phyloP scores from a whole-genome alignment of 805 yeast genomes.

The Yamadazyma scolyti region DNA sequence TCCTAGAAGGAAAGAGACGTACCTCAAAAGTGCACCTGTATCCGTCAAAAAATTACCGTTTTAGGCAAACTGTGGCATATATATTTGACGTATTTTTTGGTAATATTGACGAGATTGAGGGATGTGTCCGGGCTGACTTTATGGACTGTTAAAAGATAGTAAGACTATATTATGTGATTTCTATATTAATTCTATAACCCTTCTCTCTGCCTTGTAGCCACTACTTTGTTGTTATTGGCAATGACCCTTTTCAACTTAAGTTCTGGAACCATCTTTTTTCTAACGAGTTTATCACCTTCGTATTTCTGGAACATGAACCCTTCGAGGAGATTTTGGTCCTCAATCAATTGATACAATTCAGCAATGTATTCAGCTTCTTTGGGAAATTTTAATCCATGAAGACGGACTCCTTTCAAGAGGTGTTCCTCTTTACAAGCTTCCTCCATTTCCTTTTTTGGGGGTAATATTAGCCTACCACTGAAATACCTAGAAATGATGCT shows the following conservation, averaged over 20 bases:
- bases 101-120: too few species aligned
- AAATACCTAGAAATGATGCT: conserved; percentile 38
- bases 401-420: conserved; percentile 18
- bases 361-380: conserved; percentile 59
- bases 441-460: conserved; percentile 33
- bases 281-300: conserved; percentile 5
- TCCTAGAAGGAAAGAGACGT: too few species aligned
- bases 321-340: conserved; percentile 2
- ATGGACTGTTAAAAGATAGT: too few species aligned
- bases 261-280: conserved; percentile 1
- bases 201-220: conserved; percentile 1
- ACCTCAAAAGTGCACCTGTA: too few species aligned
- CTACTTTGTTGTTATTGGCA: conserved; percentile 1
- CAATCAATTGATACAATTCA: conserved; percentile 22
- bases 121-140: too few species aligned
- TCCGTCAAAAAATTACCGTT: too few species aligned
- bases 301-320: conserved; percentile 6
- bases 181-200: too few species aligned
- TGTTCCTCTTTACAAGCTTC: conserved; percentile 26
- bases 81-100: too few species aligned
- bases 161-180: too few species aligned
- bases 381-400: conserved; percentile 48
- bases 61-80: too few species aligned
- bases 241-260: conserved; percentile 4
- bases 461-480: conserved; percentile 41